A percentile compares a stretch with the other conserved stretches of the same genome.
Conservation (phyloP, 345 rosid species). For the Microcos paniculata region DNA sequence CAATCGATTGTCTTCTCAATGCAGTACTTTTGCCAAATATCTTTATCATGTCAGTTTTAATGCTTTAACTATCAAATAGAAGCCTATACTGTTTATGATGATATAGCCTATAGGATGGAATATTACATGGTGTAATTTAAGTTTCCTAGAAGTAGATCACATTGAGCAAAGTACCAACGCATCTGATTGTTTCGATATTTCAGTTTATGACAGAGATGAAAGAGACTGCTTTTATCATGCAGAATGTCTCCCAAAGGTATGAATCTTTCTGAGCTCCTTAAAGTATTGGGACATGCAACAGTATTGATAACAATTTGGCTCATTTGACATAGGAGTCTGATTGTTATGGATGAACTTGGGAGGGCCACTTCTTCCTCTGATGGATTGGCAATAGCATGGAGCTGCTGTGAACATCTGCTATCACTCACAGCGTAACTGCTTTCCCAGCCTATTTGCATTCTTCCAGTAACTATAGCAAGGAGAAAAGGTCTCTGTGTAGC, state of each 20-base stretch:
- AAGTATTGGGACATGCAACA: neutral
- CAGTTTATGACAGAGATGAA: conserved; percentile 99
- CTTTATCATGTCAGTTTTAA: no score
- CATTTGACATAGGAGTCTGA: conserved; percentile 61
- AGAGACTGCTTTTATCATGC: conserved; percentile 96
- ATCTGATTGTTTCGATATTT: conserved; percentile 17
- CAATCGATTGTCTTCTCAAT: neutral
- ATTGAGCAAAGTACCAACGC: neutral
- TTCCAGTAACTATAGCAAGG: neutral
- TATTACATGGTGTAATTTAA: neutral
- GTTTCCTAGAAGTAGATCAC: neutral
- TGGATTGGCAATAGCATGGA: conserved; percentile 93
- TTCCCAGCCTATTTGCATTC: neutral
- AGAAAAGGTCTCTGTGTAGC: neutral
- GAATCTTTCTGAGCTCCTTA: conserved; percentile 6
- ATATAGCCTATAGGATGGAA: neutral
- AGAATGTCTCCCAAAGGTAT: conserved; percentile 81
- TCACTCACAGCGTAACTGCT: conserved; percentile 70
- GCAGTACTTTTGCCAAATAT: neutral
- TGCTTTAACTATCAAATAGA: conserved; percentile 3
- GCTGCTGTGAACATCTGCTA: conserved; percentile 89
- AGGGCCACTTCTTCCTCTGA: conserved; percentile 98
- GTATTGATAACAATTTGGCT: neutral
- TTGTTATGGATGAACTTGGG: conserved; percentile 96
- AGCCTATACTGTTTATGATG: neutral